A percentile compares a stretch with the other conserved stretches of the same genome.
Evolutionary conservation across 2,329 filamentous ascomycete species (phyloP).

Genomic region (Paramyrothecium sp.): DNA sequence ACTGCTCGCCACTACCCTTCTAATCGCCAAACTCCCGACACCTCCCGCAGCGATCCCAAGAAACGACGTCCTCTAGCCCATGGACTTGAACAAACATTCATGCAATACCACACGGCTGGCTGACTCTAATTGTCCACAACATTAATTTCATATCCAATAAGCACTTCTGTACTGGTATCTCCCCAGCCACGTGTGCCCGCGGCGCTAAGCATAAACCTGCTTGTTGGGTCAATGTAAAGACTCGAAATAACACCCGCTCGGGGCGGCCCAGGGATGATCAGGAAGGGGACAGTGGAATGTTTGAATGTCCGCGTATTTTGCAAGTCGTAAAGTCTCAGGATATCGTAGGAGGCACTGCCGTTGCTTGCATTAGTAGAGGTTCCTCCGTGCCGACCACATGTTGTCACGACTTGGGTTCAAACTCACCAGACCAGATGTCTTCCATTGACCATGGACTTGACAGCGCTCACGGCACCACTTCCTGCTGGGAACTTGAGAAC

Average conservation of each 20-base stretch:
- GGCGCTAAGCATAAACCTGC: conserved; percentile 86
- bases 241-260: conserved; percentile 84
- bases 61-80: not conserved
- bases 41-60: not conserved
- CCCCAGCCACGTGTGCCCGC: conserved; percentile 96
- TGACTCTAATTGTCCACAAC: conserved; percentile 14
- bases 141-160: conserved; percentile 90
- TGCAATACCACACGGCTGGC: not conserved
- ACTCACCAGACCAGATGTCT: conserved; percentile 77
- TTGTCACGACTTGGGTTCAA: not conserved
- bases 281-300: conserved; percentile 83
- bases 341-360: conserved; percentile 84
- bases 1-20: no score
- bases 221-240: conserved; percentile 83
- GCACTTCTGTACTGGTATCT: conserved; percentile 81
- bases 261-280: conserved; percentile 88
- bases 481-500: conserved; percentile 86
- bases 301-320: conserved; percentile 63
- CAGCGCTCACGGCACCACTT: conserved; percentile 84
- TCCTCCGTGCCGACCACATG: not conserved
- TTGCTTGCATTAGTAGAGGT: not conserved
- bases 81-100: not conserved
- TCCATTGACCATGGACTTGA: conserved; percentile 89
- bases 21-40: no score
- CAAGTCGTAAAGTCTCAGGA: conserved; percentile 88